Conservation (phyloP, 148 eudicot genomes). For the Amaranthus cruentus region DNA sequence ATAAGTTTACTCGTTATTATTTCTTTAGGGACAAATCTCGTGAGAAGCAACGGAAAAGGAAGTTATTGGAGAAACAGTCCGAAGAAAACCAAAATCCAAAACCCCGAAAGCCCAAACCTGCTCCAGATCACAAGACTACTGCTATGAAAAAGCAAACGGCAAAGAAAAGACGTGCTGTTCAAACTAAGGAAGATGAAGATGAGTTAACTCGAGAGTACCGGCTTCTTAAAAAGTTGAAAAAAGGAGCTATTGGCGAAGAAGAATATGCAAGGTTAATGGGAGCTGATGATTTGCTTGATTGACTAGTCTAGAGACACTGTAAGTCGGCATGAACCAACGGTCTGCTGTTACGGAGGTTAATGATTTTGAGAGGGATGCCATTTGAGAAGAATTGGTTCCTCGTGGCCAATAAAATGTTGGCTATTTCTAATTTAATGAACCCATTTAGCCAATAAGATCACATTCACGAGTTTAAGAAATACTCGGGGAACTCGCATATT, state of each 20-base stretch:
- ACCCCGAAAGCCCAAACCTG: constrained; percentile 41
- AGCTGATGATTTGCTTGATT: constrained; percentile 60
- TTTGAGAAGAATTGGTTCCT: background rate
- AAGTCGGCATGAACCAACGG: background rate
- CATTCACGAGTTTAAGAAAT: no score
- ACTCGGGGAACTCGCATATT: background rate
- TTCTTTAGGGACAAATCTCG: constrained; percentile 77
- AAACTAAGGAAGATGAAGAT: constrained; percentile 70
- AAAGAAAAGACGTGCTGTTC: constrained; percentile 73
- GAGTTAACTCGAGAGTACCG: constrained; percentile 69
- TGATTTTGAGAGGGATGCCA: background rate
- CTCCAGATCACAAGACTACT: constrained; percentile 25
- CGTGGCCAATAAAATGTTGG: background rate
- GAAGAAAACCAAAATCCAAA: constrained; percentile 39
- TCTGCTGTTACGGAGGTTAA: background rate
- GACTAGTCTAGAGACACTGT: background rate
- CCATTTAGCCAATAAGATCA: background rate
- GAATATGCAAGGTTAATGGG: constrained; percentile 81
- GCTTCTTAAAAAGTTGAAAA: constrained; percentile 72
- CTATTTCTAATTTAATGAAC: background rate
- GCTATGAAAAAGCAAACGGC: constrained; percentile 73
- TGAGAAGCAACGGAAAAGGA: constrained; percentile 91
- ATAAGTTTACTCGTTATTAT: background rate
- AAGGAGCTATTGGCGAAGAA: constrained; percentile 62
- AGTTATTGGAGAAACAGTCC: constrained; percentile 58